Base-by-base conservation (phyloP, 768 basidiomycete genomes). In the Butyriboletus loyo region DNA sequence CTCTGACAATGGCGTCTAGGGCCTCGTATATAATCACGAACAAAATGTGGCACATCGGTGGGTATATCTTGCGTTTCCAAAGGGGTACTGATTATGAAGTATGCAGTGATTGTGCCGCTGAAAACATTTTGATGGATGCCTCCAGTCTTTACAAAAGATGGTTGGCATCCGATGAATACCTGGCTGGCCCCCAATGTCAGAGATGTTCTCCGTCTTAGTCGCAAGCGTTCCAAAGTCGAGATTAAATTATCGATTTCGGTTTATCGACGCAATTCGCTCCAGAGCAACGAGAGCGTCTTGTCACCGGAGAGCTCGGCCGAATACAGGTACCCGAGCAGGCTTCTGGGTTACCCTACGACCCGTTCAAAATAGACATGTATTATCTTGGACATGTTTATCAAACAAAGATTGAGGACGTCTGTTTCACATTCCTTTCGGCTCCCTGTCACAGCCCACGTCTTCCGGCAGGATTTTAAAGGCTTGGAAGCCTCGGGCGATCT, bases 21-120 rank as follows among this genome's bases (percentile, higher is more conserved):
- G 70, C 2, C 51, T 76, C 3, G 57, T 57, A 17, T 75, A 71
- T 41, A 67, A 75, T 38, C 75, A 76, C 44, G 22, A 64, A 13
- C 62, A 68, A 40, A 58, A 62, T 35, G 60, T 74, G 21, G 68
- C 68, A 27, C 74, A 76, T 52, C 56, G 72, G 74, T 72, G 53
- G 4, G 63, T 36, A 10, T 0, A 17, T 17, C 5, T 27, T 2
- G 8, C 5, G 13, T 31, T 31, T 31, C 31, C 5, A 13, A 4
- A 7, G 4, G 1, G 9, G 2, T 10, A 1, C 22, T 43, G 1
- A 32, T 7, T 2, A 10, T 2, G 24, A n/a, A 24, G 10, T 24
- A 21, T 17, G 14, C 31, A 74, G 72, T 24, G 68, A 67, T 37
- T 65, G 59, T 46, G 55, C 57, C 0, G 44, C 37, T 34, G 24